Evolutionary conservation across 2,329 filamentous ascomycete species (phyloP).

Genomic region (Epichloe uncinata): DNA sequence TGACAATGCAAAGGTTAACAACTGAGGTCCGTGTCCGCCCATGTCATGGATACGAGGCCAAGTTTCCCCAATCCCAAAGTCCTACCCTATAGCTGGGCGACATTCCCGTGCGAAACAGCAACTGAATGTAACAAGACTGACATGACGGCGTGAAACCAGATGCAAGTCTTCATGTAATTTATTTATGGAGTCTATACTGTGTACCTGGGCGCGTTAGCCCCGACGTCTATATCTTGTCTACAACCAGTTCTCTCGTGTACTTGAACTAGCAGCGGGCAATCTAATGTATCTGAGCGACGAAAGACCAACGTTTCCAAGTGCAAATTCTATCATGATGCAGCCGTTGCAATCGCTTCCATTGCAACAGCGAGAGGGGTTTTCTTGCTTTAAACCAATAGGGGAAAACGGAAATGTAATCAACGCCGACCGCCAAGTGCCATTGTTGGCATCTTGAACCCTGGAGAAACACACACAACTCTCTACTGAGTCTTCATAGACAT

Average conservation of each 20-base stretch:
- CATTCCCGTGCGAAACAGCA: no score
- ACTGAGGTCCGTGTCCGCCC: no score
- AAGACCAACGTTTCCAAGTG: neutral
- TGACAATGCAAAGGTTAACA: no score
- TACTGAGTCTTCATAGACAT: constrained; percentile 12
- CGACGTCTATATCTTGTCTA: neutral
- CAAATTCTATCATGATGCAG: neutral
- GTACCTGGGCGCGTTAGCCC: neutral
- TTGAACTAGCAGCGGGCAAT: neutral
- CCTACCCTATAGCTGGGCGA: no score
- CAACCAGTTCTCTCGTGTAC: neutral
- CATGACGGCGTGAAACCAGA: no score
- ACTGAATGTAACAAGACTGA: no score
- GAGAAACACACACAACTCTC: no score
- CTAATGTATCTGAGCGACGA: neutral
- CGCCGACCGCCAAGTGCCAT: neutral
- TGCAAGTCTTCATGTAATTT: no score
- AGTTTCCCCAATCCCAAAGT: no score
- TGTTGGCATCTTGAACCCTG: neutral
- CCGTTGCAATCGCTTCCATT: neutral
- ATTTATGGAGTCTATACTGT: neutral
- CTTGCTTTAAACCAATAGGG: neutral
- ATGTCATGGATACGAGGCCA: no score
- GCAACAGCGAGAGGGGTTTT: neutral
- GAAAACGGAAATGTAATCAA: neutral